A percentile compares a stretch with the other conserved stretches of the same genome.
Conservation (phyloP, 1,284 basidiomycete genomes). For the Cryptococcus sp. region DNA sequence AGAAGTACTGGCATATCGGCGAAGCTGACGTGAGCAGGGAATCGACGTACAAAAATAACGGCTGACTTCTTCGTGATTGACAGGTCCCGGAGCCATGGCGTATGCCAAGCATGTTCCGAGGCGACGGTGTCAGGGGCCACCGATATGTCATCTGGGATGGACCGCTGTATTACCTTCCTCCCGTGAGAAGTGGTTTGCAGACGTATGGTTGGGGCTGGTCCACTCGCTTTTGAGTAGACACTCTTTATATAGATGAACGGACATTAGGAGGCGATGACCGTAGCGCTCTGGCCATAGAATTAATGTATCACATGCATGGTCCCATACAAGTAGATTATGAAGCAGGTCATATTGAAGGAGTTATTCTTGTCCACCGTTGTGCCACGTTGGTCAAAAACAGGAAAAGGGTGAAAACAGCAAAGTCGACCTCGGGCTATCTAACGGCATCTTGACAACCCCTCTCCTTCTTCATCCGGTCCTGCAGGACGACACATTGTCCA, state of each 20-base stretch:
- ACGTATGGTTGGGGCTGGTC: conserved; percentile 34
- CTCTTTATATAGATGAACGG: not conserved
- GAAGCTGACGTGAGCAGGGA: conserved; percentile 59
- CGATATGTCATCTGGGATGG: conserved; percentile 47
- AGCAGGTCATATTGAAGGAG: too few species aligned
- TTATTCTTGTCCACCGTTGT: too few species aligned
- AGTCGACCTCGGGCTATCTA: too few species aligned
- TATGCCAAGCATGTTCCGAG: conserved; percentile 47
- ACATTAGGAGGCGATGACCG: not conserved
- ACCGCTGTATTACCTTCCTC: conserved; percentile 52
- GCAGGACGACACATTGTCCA: too few species aligned
- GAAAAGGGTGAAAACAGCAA: too few species aligned
- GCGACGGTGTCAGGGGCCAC: conserved; percentile 44
- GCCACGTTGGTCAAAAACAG: too few species aligned
- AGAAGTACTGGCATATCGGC: conserved; percentile 66
- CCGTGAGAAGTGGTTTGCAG: conserved; percentile 33
- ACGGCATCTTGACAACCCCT: too few species aligned
- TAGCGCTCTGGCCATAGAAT: not conserved
- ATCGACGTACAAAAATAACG: not conserved
- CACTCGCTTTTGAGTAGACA: conserved; percentile 1
- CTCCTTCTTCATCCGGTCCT: too few species aligned
- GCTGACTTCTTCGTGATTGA: too few species aligned
- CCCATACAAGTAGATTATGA: too few species aligned
- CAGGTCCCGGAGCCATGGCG: conserved; percentile 58
- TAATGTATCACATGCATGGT: too few species aligned